These are phyloP conservation scores for Colletotrichum musae DNA, from an alignment of 2,329 filamentous ascomycete genomes.

Conservation along the genomic window DNA sequence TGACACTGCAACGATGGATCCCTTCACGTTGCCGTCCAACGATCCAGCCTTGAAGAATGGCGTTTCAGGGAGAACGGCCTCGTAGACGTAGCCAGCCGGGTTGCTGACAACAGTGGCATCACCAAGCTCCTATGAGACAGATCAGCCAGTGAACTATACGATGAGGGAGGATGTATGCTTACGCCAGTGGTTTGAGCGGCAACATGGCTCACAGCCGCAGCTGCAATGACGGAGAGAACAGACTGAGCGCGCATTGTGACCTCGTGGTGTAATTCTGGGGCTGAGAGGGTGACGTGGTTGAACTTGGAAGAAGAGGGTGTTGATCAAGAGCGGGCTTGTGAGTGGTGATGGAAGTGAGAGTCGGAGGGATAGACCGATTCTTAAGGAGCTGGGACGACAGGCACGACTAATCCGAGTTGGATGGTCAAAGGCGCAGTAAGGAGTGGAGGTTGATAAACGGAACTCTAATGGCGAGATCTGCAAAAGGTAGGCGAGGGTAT, in stretches of 20 bases:
- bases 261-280: constrained; percentile 3
- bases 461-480: constrained; percentile 29
- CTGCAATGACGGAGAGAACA: constrained; percentile 47
- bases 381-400: constrained; percentile 26
- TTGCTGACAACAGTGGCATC: constrained; percentile 70
- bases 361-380: constrained; percentile 24
- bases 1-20: constrained; percentile 63
- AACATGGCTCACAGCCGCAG: constrained; percentile 48
- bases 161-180: constrained; percentile 9
- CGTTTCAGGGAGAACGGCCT: constrained; percentile 68
- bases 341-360: not conserved
- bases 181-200: constrained; percentile 46
- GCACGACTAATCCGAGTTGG: constrained; percentile 10
- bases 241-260: constrained; percentile 43
- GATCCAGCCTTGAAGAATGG: constrained; percentile 64
- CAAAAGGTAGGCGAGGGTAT: constrained; percentile 8
- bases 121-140: constrained; percentile 52
- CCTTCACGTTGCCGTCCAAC: constrained; percentile 68
- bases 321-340: constrained; percentile 17
- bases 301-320: not conserved
- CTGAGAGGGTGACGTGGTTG: constrained; percentile 1
- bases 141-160: not conserved
- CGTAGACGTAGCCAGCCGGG: constrained; percentile 66
- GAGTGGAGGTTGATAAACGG: constrained; percentile 20
- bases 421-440: constrained; percentile 1